phyloP scores from a whole-genome alignment of 2,329 filamentous ascomycete species.

The Stachybotrys elegans region DNA sequence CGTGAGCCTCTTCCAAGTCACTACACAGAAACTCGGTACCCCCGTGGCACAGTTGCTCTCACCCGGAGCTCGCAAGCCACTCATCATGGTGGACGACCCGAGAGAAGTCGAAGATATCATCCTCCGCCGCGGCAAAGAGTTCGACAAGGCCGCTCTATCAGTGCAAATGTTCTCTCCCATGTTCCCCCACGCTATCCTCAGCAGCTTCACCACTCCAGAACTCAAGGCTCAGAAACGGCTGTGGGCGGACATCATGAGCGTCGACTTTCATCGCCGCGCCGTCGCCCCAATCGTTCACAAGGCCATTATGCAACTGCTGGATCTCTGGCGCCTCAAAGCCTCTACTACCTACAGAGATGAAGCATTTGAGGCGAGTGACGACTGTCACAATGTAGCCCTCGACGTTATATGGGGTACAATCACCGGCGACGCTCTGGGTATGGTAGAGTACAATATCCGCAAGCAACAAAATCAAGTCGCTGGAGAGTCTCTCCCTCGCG shows the following conservation, averaged over 20 bases:
- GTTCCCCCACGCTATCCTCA: conserved; percentile 26
- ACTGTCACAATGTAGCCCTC: conserved; percentile 23
- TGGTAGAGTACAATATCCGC: background rate
- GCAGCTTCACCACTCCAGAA: conserved; percentile 21
- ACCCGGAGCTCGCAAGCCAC: conserved; percentile 22
- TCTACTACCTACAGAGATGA: conserved; percentile 18
- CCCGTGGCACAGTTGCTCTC: background rate
- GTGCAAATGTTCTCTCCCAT: conserved; percentile 24
- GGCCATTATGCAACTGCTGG: conserved; percentile 21
- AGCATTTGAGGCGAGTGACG: conserved; percentile 16
- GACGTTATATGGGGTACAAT: conserved; percentile 24
- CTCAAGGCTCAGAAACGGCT: conserved; percentile 28
- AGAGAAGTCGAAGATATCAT: conserved; percentile 38
- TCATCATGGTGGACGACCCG: conserved; percentile 33
- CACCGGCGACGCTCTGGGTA: conserved; percentile 16
- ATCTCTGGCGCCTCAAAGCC: conserved; percentile 28
- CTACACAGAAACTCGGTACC: background rate
- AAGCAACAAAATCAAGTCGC: background rate
- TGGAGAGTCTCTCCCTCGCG: background rate
- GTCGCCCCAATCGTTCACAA: conserved; percentile 27
- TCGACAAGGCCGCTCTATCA: conserved; percentile 34
- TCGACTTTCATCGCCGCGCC: conserved; percentile 23
- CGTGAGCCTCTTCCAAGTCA: background rate
- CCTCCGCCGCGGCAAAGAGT: conserved; percentile 33
- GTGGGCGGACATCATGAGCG: conserved; percentile 32